These are phyloP conservation scores for Lactarius hatsudake DNA, from an alignment of 768 basidiomycete genomes.

Conservation along the genomic window DNA sequence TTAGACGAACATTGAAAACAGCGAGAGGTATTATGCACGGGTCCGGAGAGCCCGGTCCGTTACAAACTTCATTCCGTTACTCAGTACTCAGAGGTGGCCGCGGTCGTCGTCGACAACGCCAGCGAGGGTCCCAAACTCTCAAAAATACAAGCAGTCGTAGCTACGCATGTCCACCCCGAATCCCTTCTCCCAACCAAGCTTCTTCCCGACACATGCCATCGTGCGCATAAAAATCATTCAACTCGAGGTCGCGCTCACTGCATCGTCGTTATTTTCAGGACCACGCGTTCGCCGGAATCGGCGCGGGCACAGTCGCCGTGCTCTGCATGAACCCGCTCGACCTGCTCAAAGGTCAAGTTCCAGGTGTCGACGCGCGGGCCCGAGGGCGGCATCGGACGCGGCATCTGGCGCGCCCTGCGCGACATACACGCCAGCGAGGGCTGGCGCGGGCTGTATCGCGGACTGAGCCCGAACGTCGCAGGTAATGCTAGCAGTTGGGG, in stretches of 20 bases:
- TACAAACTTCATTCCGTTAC: no score
- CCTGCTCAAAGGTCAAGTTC: constrained; percentile 90
- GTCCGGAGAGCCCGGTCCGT: no score
- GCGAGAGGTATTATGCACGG: no score
- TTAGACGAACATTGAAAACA: no score
- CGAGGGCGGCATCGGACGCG: constrained; percentile 58
- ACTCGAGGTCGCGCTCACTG: background rate
- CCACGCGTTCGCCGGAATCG: constrained; percentile 47
- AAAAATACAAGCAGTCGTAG: background rate
- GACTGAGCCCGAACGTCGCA: constrained; percentile 84
- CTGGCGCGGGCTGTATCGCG: constrained; percentile 85
- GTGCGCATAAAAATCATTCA: background rate
- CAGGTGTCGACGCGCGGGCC: constrained; percentile 78
- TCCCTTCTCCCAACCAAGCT: constrained; percentile 26
- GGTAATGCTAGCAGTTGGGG: constrained; percentile 85
- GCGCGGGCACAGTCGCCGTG: constrained; percentile 89
- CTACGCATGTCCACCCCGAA: constrained; percentile 18
- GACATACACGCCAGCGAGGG: constrained; percentile 76
- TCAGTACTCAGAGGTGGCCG: no score
- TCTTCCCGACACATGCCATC: constrained; percentile 3
- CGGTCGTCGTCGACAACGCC: background rate
- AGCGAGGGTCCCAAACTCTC: background rate
- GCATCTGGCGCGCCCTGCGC: constrained; percentile 73
- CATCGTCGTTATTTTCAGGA: constrained; percentile 50
- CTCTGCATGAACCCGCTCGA: constrained; percentile 98